These are phyloP conservation scores for Cryptosporidium parvum DNA, from an alignment of 169 alveolate genomes.

Conservation along the genomic window DNA sequence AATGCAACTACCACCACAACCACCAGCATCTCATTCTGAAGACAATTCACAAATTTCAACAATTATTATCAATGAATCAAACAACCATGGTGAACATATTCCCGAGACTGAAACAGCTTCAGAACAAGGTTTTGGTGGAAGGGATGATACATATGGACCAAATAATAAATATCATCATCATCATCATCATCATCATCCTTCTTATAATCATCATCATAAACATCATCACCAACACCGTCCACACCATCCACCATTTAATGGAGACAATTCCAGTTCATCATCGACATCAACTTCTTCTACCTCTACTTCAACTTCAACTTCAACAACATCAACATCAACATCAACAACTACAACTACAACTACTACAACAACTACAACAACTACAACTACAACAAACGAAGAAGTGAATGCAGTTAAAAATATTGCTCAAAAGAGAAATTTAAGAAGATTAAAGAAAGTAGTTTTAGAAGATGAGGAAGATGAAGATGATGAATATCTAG, in stretches of 20 bases:
- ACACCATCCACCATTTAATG: not conserved
- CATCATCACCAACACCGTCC: slow-evolving; percentile 21
- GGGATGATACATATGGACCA: not conserved
- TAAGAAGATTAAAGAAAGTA: not conserved
- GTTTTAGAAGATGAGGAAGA: not conserved
- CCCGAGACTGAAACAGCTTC: not conserved
- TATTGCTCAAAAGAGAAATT: not conserved
- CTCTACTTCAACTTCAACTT: not conserved
- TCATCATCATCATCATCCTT: not conserved
- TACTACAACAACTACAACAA: not conserved
- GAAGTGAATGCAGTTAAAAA: not conserved
- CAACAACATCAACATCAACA: not conserved
- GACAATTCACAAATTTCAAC: not conserved
- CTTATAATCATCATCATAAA: not conserved
- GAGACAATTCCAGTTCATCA: not conserved
- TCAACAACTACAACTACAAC: not conserved
- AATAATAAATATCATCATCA: not conserved
- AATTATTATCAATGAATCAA: not conserved
- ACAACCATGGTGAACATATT: not conserved
- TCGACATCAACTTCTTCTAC: not conserved
- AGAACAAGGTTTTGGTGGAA: not conserved
- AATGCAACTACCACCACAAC: not conserved
- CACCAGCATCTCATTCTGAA: not conserved
- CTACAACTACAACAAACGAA: not conserved
- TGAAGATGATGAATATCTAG: not conserved